Evolutionary conservation across 768 basidiomycete species (phyloP).

Genomic region (Antrodiella citrinella): DNA sequence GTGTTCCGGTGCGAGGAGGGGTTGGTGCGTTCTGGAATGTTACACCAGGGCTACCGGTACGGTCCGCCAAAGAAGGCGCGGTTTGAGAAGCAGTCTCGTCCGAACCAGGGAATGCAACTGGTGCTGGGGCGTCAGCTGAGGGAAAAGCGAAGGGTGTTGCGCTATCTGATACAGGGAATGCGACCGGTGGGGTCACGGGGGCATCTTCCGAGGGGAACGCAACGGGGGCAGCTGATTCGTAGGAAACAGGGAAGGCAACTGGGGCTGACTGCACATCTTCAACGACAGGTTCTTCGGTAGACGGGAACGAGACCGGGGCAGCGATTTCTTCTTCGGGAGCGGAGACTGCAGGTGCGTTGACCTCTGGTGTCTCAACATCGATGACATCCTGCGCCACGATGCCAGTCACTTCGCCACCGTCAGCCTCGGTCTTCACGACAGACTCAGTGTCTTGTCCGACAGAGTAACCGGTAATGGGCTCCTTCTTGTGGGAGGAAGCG

Average conservation of each 20-base stretch:
- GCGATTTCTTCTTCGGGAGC: constrained; percentile 1
- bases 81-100: constrained; percentile 24
- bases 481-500: constrained; percentile 29
- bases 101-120: constrained; percentile 25
- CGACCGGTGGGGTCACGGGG: constrained; percentile 2
- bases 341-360: constrained; percentile 5
- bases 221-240: constrained; percentile 16
- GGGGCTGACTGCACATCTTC: constrained; percentile 7
- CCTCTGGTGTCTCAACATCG: constrained; percentile 7
- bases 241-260: constrained; percentile 2
- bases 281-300: constrained; percentile 4
- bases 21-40: constrained; percentile 58
- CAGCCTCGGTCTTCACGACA: constrained; percentile 8
- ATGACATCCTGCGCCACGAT: constrained; percentile 7
- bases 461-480: constrained; percentile 37
- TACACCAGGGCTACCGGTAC: constrained; percentile 31
- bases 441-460: constrained; percentile 24
- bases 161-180: constrained; percentile 6
- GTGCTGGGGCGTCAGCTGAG: constrained; percentile 16
- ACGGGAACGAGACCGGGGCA: not conserved
- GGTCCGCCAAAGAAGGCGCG: constrained; percentile 22
- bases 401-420: constrained; percentile 1
- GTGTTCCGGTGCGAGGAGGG: constrained; percentile 63
- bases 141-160: constrained; percentile 13
- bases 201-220: constrained; percentile 22